A percentile compares a stretch with the other conserved stretches of the same genome.
phyloP scores from a whole-genome alignment of 352 stramenopile species.

The Pythium scleroteichum region DNA sequence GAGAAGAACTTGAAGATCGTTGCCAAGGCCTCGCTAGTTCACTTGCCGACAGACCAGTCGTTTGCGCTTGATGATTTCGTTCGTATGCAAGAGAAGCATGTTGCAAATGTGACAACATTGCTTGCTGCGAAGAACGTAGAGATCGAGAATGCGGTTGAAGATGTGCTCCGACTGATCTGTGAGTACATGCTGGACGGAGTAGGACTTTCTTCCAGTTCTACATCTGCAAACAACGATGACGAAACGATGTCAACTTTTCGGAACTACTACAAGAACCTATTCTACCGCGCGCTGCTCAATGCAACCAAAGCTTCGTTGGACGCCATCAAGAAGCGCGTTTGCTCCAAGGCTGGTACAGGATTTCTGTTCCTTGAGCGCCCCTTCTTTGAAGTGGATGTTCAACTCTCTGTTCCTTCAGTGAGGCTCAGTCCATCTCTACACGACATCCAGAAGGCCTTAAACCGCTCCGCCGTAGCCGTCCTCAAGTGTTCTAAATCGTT shows the following conservation, averaged over 20 bases:
- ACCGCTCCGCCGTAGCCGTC: conserved; percentile 73
- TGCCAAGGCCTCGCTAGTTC: conserved; percentile 70
- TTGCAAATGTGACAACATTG: conserved; percentile 55
- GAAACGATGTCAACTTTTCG: conserved; percentile 54
- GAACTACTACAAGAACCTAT: conserved; percentile 79
- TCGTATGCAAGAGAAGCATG: conserved; percentile 76
- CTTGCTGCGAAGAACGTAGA: conserved; percentile 82
- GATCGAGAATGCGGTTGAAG: conserved; percentile 86
- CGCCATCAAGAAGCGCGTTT: conserved; percentile 83
- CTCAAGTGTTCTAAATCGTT: conserved; percentile 82
- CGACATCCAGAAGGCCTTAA: conserved; percentile 86
- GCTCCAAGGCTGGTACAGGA: conserved; percentile 70
- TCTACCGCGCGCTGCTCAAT: conserved; percentile 80
- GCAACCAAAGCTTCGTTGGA: conserved; percentile 80
- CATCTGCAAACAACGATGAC: conserved; percentile 31
- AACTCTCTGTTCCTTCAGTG: conserved; percentile 76
- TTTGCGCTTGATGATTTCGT: conserved; percentile 90
- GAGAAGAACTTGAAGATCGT: conserved; percentile 86
- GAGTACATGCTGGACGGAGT: conserved; percentile 63
- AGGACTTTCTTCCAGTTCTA: neutral
- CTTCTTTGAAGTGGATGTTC: conserved; percentile 88
- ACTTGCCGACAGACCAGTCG: conserved; percentile 76
- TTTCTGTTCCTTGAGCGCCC: conserved; percentile 84
- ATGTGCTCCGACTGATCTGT: conserved; percentile 66
- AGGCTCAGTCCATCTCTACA: conserved; percentile 79